These are phyloP conservation scores for Globisporangium camurandrum DNA, from an alignment of 352 stramenopile genomes.

Conservation along the genomic window DNA sequence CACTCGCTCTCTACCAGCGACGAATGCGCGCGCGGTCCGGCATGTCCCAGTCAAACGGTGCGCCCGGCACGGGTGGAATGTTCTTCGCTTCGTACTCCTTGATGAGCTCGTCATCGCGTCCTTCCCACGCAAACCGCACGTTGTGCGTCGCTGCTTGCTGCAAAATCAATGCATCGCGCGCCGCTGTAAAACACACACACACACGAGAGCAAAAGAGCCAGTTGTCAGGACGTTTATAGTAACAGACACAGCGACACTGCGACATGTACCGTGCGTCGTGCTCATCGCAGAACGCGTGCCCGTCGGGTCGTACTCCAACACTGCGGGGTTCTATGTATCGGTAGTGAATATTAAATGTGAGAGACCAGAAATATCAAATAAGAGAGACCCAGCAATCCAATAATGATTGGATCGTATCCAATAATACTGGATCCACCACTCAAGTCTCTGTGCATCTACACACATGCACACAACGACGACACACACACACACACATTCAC, in stretches of 20 bases:
- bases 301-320: conserved; percentile 77
- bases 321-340: conserved; percentile 53
- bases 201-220: too few relatives aligned
- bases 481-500: neutral
- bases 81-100: conserved; percentile 65
- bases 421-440: too few relatives aligned
- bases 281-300: conserved; percentile 84
- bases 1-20: conserved; percentile 62
- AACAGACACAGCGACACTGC: too few relatives aligned
- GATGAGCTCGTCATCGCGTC: conserved; percentile 63
- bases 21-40: conserved; percentile 49
- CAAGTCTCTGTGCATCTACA: too few relatives aligned
- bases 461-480: neutral
- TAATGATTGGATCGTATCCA: too few relatives aligned
- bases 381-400: too few relatives aligned
- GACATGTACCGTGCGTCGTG: conserved; percentile 56
- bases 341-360: too few relatives aligned
- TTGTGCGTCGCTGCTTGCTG: conserved; percentile 65
- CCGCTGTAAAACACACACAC: conserved; percentile 18
- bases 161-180: conserved; percentile 64
- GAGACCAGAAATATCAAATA: too few relatives aligned
- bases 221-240: neutral
- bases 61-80: conserved; percentile 60
- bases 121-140: conserved; percentile 79
- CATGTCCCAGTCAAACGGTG: conserved; percentile 66